Evolutionary conservation across 1,139 yeast species (phyloP).

Genomic region (Kodamaea anthophila): DNA sequence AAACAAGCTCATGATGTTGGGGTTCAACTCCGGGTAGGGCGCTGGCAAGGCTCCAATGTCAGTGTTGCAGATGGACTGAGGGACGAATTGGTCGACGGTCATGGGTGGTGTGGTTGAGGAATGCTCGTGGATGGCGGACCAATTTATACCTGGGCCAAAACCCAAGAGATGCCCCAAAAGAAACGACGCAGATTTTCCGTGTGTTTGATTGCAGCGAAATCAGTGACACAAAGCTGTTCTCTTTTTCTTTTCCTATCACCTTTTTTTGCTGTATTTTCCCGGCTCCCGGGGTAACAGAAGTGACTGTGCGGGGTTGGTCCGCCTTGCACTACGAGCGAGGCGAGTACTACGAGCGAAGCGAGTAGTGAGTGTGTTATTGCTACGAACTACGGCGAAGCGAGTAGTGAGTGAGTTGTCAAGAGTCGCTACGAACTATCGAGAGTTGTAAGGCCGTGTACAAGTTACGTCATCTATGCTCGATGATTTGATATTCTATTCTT

Average conservation of each 20-base stretch:
- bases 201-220: background rate
- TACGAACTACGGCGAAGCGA: too few species aligned
- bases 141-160: conserved; percentile 2
- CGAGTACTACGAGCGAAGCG: too few species aligned
- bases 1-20: conserved; percentile 33
- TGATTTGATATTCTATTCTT: too few species aligned
- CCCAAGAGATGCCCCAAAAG: conserved; percentile 6
- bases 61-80: conserved; percentile 21
- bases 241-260: background rate
- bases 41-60: conserved; percentile 38
- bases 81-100: conserved; percentile 12
- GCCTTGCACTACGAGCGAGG: too few species aligned
- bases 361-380: too few species aligned
- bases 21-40: conserved; percentile 27
- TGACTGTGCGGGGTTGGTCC: too few species aligned
- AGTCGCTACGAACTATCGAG: too few species aligned
- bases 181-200: conserved; percentile 10
- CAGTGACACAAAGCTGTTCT: background rate
- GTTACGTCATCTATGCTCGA: too few species aligned
- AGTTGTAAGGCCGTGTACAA: too few species aligned
- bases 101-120: conserved; percentile 5
- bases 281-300: too few species aligned
- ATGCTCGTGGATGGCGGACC: background rate
- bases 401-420: too few species aligned
- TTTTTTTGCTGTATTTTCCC: conserved; percentile 2